Percentiles rank a stretch among this genome's conserved stretches.
phyloP scores from a whole-genome alignment of 192 early-diverging fungal species.

The Coemansia sp. region DNA sequence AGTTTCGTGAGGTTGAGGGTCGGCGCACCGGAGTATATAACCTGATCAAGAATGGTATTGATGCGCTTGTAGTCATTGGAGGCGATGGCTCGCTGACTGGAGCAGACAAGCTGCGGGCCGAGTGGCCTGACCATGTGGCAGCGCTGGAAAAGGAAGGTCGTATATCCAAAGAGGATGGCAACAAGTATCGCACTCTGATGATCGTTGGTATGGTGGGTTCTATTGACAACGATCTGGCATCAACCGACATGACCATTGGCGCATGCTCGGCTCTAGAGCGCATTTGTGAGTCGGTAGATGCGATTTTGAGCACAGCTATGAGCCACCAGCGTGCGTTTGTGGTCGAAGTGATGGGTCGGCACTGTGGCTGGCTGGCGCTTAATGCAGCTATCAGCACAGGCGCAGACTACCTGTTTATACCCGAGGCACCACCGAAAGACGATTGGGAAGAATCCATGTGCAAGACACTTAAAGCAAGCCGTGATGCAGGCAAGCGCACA shows the following conservation, averaged over 20 bases:
- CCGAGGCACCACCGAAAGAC: constrained; percentile 86
- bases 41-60: constrained; percentile 87
- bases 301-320: constrained; percentile 85
- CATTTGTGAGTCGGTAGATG: constrained; percentile 94
- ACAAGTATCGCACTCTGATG: constrained; percentile 66
- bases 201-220: constrained; percentile 97
- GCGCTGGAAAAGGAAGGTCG: constrained; percentile 65
- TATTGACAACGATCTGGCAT: constrained; percentile 93
- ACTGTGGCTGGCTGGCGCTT: constrained; percentile 93
- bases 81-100: constrained; percentile 97
- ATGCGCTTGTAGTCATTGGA: constrained; percentile 91
- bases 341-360: constrained; percentile 97
- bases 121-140: constrained; percentile 82
- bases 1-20: constrained; percentile 82
- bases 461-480: constrained; percentile 67
- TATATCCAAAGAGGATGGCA: constrained; percentile 62
- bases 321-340: constrained; percentile 97
- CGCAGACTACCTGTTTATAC: constrained; percentile 95
- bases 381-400: constrained; percentile 85
- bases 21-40: constrained; percentile 79
- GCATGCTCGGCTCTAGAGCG: constrained; percentile 89
- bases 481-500: constrained; percentile 81
- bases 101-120: constrained; percentile 83
- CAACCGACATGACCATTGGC: constrained; percentile 94
- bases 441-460: constrained; percentile 92